Percentiles rank a stretch among this genome's conserved stretches.
These are phyloP conservation scores for Colletotrichum sublineola DNA, from an alignment of 2,329 filamentous ascomycete species.

Conservation along the genomic window DNA sequence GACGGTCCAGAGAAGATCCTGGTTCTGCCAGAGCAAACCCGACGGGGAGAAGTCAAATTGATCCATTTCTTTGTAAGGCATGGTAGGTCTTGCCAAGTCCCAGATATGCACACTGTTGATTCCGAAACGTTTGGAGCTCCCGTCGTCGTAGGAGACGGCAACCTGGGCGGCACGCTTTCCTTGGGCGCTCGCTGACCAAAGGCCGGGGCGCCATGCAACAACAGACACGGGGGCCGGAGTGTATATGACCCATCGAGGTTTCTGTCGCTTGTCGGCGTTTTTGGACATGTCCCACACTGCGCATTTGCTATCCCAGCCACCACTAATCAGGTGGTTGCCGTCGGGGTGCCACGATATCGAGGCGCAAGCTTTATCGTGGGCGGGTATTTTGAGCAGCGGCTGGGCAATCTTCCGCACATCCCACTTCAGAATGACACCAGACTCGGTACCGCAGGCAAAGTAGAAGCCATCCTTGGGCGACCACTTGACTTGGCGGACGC, in stretches of 20 bases:
- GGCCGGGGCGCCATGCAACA: conserved; percentile 73
- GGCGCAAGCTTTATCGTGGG: conserved; percentile 71
- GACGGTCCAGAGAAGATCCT: conserved; percentile 76
- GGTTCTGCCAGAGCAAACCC: conserved; percentile 73
- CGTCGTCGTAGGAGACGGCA: conserved; percentile 72
- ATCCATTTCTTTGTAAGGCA: conserved; percentile 76
- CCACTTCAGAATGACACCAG: conserved; percentile 74
- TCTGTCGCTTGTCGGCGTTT: conserved; percentile 73
- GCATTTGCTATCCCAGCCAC: conserved; percentile 71
- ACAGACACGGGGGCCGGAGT: conserved; percentile 71
- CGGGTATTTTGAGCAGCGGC: conserved; percentile 71
- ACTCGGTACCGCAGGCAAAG: conserved; percentile 75
- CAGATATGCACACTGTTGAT: conserved; percentile 74
- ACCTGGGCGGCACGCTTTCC: conserved; percentile 72
- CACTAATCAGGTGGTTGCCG: conserved; percentile 74
- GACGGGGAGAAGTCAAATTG: conserved; percentile 70
- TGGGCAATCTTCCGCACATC: conserved; percentile 68
- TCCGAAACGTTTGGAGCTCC: conserved; percentile 65
- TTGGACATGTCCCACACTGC: conserved; percentile 75
- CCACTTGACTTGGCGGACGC: conserved; percentile 74
- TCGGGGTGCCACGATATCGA: conserved; percentile 77
- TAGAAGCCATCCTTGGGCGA: conserved; percentile 71
- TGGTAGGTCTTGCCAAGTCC: conserved; percentile 76
- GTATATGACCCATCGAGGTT: conserved; percentile 72
- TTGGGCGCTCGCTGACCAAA: conserved; percentile 75